A percentile compares a stretch with the other conserved stretches of the same genome.
Evolutionary conservation across 176 grass and related monocot species (phyloP).

Genomic region (Lolium perenne): DNA sequence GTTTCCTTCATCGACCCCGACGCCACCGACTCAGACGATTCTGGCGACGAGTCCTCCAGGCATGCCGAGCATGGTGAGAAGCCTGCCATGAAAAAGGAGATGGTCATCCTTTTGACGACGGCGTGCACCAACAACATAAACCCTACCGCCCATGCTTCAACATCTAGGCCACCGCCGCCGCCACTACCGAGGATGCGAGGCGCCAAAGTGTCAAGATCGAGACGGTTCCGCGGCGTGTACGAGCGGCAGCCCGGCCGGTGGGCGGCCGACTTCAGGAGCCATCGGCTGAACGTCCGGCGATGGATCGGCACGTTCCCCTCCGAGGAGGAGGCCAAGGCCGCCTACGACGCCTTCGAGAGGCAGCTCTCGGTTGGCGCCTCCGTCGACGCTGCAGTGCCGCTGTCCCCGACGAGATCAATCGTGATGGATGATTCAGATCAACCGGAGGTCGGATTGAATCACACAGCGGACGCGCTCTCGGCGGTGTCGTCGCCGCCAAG

Average conservation of each 20-base stretch:
- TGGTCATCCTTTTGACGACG: background rate
- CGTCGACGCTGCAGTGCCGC: too few relatives aligned
- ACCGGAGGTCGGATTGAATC: background rate
- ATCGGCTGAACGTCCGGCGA: constrained; percentile 14
- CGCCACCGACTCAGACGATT: constrained; percentile 44
- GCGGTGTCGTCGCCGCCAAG: background rate
- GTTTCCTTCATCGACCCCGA: constrained; percentile 32
- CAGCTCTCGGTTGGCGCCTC: background rate
- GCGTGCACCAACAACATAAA: background rate
- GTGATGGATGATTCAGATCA: background rate
- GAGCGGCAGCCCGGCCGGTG: constrained; percentile 36
- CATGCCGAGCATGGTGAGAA: background rate
- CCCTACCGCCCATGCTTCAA: background rate
- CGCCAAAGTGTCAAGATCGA: too few relatives aligned
- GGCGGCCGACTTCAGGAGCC: constrained; percentile 43
- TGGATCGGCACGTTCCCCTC: constrained; percentile 57
- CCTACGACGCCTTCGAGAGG: constrained; percentile 36
- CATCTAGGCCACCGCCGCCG: background rate
- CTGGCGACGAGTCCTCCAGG: background rate
- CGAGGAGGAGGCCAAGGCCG: constrained; percentile 34
- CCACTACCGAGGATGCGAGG: background rate
- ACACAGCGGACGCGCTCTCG: background rate
- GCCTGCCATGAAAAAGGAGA: background rate
- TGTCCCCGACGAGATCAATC: background rate
- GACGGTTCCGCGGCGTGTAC: constrained; percentile 20